phyloP scores from a whole-genome alignment of 139 green algal species.

The Chlorella sorokiniana region DNA sequence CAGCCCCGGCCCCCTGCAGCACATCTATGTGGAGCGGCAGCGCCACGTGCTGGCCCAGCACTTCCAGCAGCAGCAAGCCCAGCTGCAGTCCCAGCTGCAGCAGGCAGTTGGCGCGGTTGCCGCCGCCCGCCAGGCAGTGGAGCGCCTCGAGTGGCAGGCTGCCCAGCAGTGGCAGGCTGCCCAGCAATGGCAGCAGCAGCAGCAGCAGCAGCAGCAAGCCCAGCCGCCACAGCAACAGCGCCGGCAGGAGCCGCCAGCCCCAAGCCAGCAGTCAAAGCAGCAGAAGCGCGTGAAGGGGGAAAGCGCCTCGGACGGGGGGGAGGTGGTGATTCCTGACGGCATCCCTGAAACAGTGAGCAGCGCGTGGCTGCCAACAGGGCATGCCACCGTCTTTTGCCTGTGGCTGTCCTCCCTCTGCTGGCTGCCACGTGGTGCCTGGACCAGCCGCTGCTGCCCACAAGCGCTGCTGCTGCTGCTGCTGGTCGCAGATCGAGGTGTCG shows the following conservation, averaged over 20 bases:
- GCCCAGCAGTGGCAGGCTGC: not conserved
- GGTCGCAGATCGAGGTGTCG: slow-evolving; percentile 39
- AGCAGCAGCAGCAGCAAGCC: not conserved
- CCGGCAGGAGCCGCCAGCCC: not conserved
- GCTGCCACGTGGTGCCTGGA: not conserved
- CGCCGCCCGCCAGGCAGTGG: not conserved
- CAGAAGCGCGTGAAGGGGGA: not conserved
- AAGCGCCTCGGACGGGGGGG: too few species aligned
- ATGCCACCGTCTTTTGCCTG: not conserved
- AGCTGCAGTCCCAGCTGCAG: not conserved
- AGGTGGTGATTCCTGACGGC: not conserved
- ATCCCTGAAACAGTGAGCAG: not conserved
- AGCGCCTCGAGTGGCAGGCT: not conserved
- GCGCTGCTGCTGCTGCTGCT: not conserved
- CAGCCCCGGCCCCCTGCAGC: not conserved
- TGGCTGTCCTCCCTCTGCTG: too few species aligned
- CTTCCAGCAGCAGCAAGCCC: not conserved
- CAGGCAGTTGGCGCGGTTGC: not conserved
- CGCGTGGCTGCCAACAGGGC: too few species aligned
- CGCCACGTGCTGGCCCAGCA: not conserved
- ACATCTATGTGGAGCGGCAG: not conserved
- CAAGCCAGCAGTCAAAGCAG: slow-evolving; percentile 7
- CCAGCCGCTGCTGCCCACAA: not conserved
- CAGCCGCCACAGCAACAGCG: not conserved
- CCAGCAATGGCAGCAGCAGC: not conserved